Evolutionary conservation across 805 yeast genomes (phyloP), one percentile per base, ranked within the genome.

Genomic region (Wickerhamia fluorescens): DNA sequence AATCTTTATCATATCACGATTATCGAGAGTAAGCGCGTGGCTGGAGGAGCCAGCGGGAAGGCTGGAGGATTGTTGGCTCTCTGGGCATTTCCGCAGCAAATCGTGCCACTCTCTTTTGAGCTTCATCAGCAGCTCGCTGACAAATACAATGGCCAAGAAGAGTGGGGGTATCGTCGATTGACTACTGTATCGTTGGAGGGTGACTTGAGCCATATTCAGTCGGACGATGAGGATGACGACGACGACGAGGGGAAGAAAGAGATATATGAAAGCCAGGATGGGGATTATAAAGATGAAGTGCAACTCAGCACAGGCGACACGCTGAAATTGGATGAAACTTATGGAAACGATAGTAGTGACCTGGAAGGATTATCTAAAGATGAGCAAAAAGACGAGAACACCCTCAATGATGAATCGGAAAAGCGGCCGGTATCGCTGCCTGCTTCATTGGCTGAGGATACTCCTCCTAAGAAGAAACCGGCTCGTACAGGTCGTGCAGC

Each of bases 81-180:
- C 14, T 88, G 96, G 94, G 97, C 97, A 0, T 92, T 92, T 55
- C 98, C 98, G 1, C 87, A 81, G 44, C 95, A 85, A 53, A 75
- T 89, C 28, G 97, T 87, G 6, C 92, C 95, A 0, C 63, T 89
- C 31, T 79, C 94, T 27, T 92, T 87, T 58, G 71, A 73, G 39
- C 66, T 89, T 37, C 98, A 89, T 58, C 85, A 80, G 46, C 80
- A 87, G 35, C 66, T 89, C 25, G 73, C 94, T 6, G 76, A 78
- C 34, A 69, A 75, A 56, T 84, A 75, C 53, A 70, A 76, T 41
- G 98, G 98, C n/a, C 87, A 64, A 26, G 66, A 69, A 22, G 81
- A 80, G 42, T 89, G 97, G 97, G 97, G 94, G 15, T 89, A 86
- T 53, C 75, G 97, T 56, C 61, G 94, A 38, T 67, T 92, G 34